Base-by-base conservation (phyloP, 2,329 filamentous ascomycete genomes). In the Drechslerella dactyloides region DNA sequence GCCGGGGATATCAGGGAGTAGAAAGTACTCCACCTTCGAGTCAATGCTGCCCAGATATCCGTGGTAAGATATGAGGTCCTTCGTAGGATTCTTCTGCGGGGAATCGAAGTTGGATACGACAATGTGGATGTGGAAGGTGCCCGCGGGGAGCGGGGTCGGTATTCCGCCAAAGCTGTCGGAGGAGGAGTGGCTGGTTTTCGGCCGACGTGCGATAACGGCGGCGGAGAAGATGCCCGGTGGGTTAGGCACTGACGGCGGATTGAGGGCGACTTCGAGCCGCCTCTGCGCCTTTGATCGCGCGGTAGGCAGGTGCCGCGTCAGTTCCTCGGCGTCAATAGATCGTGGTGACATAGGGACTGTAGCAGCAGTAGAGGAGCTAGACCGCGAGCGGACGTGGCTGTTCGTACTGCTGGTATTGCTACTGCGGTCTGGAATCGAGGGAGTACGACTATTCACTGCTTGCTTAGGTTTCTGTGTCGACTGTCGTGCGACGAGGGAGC, bases 91-190 rank as follows among this genome's bases (percentile, higher is more conserved):
- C 13, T 66, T 73, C 11, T 58, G 48, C 1, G 55, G 35, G 1
- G 52, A 53, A 62, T 73, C 69, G 30, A 65, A 66, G 40, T 62
- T 73, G 8, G 69, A 65, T 11, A 73, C 44, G 19, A 73, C 53
- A 44, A 73, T 73, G 24, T 66, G 69, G 42, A 73, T 66, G 33
- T 66, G 61, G 19, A 73, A 73, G 2, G 69, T 70, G 11, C 66
- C 60, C 3, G 30, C 33, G 13, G 66, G 59, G 4, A 70, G 48
- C 2, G 59, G 48, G 1, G 56, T 19, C 13, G 53, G 17, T 17
- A 63, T 53, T 4, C 65, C 37, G 33, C 27, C 55, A 19, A 62
- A 50, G 24, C 69, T 73, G 17, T 73, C 69, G 19, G 54, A 42
- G 5, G 69, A 66, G 2, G 69, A 65, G n/a, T 73, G 55, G 24